Percentiles rank a stretch among this genome's conserved stretches.
Evolutionary conservation across 768 basidiomycete genomes (phyloP).

Genomic region (Russula foetens): DNA sequence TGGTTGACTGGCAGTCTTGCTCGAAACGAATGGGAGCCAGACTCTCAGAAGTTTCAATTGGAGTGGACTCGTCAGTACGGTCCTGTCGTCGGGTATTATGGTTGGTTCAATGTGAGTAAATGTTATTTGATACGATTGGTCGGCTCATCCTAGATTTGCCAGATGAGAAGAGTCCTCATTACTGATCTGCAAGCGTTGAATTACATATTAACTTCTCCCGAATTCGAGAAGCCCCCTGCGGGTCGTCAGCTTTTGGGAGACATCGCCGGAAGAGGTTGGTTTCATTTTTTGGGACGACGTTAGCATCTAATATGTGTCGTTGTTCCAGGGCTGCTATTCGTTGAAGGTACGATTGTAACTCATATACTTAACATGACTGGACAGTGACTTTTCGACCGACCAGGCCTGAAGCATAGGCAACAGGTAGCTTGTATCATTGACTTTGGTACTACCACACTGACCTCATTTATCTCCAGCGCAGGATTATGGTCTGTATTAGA

Average conservation of each 20-base stretch:
- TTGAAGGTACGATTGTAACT: slow-evolving; percentile 2
- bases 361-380: not conserved
- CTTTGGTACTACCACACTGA: not conserved
- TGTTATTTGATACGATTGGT: not conserved
- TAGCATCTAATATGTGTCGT: not conserved
- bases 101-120: slow-evolving; percentile 12
- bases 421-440: slow-evolving; percentile 1
- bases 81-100: slow-evolving; percentile 1
- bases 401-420: slow-evolving; percentile 7
- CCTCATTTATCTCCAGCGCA: not conserved
- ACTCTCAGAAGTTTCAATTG: not conserved
- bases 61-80: slow-evolving; percentile 10
- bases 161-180: not conserved
- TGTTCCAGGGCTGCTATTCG: slow-evolving; percentile 8
- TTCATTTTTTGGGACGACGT: not conserved
- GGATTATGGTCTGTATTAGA: slow-evolving; percentile 5
- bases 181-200: slow-evolving; percentile 13
- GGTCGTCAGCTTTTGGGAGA: not conserved
- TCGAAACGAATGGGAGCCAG: slow-evolving; percentile 6
- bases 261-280: slow-evolving; percentile 6
- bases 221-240: slow-evolving; percentile 7
- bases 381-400: not conserved
- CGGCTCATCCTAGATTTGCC: not conserved
- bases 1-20: slow-evolving; percentile 10
- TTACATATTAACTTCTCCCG: slow-evolving; percentile 4